Percentiles rank a stretch among this genome's conserved stretches.
These are phyloP conservation scores for Colletotrichum musae DNA, from an alignment of 2,329 filamentous ascomycete species.

Conservation along the genomic window DNA sequence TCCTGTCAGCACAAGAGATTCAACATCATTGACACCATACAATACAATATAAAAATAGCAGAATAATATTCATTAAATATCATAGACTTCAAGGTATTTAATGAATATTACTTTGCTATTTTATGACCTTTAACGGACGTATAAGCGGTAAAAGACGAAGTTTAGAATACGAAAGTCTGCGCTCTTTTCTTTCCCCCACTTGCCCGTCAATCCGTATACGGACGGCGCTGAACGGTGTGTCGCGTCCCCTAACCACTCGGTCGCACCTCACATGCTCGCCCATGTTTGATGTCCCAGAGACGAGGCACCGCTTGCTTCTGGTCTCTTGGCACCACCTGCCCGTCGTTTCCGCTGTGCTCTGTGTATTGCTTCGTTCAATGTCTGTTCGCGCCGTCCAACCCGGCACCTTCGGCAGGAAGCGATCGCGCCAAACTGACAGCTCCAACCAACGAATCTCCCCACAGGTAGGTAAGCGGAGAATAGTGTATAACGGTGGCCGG, in stretches of 20 bases:
- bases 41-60: too few species aligned
- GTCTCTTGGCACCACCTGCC: constrained; percentile 22
- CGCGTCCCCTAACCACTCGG: constrained; percentile 9
- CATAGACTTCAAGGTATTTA: too few species aligned
- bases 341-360: not conserved
- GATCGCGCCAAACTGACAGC: not conserved
- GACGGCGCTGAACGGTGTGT: constrained; percentile 7
- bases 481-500: constrained; percentile 4
- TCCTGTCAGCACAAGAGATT: too few species aligned
- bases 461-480: constrained; percentile 4
- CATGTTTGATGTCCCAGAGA: constrained; percentile 18
- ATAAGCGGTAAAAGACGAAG: too few species aligned
- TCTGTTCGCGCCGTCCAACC: constrained; percentile 1
- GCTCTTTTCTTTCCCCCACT: too few species aligned
- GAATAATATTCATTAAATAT: too few species aligned
- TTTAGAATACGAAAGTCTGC: too few species aligned
- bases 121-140: too few species aligned
- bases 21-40: too few species aligned
- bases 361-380: not conserved
- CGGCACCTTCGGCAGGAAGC: not conserved
- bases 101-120: too few species aligned
- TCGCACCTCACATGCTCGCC: constrained; percentile 20
- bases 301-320: constrained; percentile 8
- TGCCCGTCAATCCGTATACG: too few species aligned
- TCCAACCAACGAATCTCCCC: constrained; percentile 11